Conservation (phyloP, 768 basidiomycete species). For the Auriscalpium orientale region DNA sequence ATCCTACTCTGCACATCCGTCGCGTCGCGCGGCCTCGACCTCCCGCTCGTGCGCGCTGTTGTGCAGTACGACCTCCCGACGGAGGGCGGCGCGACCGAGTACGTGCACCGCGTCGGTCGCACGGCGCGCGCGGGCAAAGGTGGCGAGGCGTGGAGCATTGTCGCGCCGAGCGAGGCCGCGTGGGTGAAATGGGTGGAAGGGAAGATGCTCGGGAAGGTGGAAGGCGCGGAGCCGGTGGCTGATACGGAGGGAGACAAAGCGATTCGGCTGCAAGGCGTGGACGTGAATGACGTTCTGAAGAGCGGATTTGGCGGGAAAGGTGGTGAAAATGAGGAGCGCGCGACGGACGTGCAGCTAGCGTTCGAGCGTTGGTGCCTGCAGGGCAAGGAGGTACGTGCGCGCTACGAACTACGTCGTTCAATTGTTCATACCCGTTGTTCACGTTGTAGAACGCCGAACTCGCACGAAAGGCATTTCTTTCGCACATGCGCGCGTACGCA, state of each 20-base stretch:
- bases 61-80: constrained; percentile 97
- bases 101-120: constrained; percentile 93
- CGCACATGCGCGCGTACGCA: constrained; percentile 93
- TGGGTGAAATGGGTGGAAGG: constrained; percentile 90
- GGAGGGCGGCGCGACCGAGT: constrained; percentile 93
- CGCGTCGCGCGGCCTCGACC: constrained; percentile 94
- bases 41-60: constrained; percentile 90
- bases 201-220: constrained; percentile 59
- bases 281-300: constrained; percentile 63
- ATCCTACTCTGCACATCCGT: constrained; percentile 94
- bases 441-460: constrained; percentile 56
- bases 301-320: constrained; percentile 84
- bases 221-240: constrained; percentile 16
- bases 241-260: constrained; percentile 22
- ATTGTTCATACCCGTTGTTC: constrained; percentile 3
- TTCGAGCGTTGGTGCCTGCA: constrained; percentile 91
- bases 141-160: constrained; percentile 93
- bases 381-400: constrained; percentile 48
- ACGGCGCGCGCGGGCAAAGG: constrained; percentile 95
- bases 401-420: neutral
- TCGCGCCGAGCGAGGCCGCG: constrained; percentile 75
- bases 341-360: constrained; percentile 91
- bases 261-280: constrained; percentile 48
- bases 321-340: constrained; percentile 76
- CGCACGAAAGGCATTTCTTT: constrained; percentile 82